Base-by-base conservation (phyloP, 441 rosid genomes). In the Syzygium malaccense region DNA sequence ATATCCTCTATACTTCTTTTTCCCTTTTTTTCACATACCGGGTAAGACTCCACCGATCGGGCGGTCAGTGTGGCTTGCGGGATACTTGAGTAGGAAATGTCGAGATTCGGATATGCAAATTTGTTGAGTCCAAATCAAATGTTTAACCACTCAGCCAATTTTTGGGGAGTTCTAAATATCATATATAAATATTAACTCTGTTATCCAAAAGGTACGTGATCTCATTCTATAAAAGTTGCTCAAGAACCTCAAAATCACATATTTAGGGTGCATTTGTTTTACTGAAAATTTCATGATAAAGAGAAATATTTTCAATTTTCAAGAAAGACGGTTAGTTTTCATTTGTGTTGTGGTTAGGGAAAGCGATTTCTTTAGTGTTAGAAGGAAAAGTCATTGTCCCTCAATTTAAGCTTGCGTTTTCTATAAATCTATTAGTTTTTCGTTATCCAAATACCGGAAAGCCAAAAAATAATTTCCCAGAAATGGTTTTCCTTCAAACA, bases 31-130 rank as follows among this genome's bases (percentile, higher is more conserved):
- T 3, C 2, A 0, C 3, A 30, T 64, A 1, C 32, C 9, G 11
- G 12, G 41, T 17, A 30, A 64, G 12, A 64, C 41, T 64, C 41
- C 41, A 4, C 17, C 75, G 0, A 64, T 64, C 1, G 1, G 6
- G 23, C 3, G 4, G 8, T 0, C 0, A 64, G 23, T 30, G 17
- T 64, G 75, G 12, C 41, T 20, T 30, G 32, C 4, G 17, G 0
- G 41, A 4, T 30, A 30, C 6, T 0, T 15, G 20, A 64, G 0
- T 2, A 0, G 0, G 1, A 64, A 17, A 64, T 0, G 3, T 30
- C 6, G 33, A 30, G 12, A 60, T 64, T 2, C 17, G 9, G 41
- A 4, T 64, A 64, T 64, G 37, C 4, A 28, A 28, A 64, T 30
- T 8, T 64, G 23, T 7, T 15, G 6, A 3, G 14, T 64, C 19